Conservation (phyloP, 306 rosid species). For the Albizia julibrissin region DNA sequence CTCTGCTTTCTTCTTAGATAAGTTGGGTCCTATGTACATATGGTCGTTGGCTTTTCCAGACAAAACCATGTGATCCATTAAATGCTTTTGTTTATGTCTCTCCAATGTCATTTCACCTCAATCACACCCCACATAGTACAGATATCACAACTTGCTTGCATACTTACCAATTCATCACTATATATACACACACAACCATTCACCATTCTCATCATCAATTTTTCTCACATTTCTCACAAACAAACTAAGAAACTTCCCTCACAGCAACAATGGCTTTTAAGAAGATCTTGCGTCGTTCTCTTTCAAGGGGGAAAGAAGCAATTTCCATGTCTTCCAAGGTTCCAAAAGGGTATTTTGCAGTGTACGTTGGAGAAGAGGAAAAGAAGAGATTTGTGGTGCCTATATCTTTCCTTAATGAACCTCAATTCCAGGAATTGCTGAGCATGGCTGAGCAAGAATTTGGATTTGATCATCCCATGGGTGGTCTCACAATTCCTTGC, state of each 20-base stretch:
- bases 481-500: constrained; percentile 50
- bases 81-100: constrained; percentile 16
- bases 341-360: constrained; percentile 37
- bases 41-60: background rate
- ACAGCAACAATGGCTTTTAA: constrained; percentile 28
- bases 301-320: constrained; percentile 1
- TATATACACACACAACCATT: constrained; percentile 11
- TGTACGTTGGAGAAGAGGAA: constrained; percentile 41
- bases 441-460: constrained; percentile 40
- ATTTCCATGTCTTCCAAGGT: background rate
- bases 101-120: background rate
- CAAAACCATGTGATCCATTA: constrained; percentile 30
- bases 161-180: background rate
- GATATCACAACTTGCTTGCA: background rate
- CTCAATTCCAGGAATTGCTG: constrained; percentile 39
- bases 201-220: constrained; percentile 6
- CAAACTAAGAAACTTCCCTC: background rate
- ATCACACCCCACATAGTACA: background rate
- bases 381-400: constrained; percentile 44
- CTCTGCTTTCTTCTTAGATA: background rate
- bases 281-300: constrained; percentile 27
- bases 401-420: constrained; percentile 39
- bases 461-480: constrained; percentile 46
- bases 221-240: background rate
- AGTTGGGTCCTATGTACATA: background rate